Evolutionary conservation across 1,139 yeast genomes (phyloP).

Genomic region (Hemisphaericaspora xylofermentans): DNA sequence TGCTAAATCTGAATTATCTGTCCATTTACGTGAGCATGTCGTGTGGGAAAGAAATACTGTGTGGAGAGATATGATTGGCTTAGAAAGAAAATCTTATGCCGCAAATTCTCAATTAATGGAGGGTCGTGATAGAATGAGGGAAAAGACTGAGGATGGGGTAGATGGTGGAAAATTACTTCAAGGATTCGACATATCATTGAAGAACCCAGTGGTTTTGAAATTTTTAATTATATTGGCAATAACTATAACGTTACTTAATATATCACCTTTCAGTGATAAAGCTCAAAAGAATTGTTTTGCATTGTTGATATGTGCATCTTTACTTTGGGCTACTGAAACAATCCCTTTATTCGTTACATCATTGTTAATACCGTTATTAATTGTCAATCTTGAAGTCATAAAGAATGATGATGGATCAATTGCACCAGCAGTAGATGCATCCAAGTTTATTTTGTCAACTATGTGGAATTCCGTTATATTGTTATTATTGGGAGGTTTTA

Average conservation of each 20-base stretch:
- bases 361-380: constrained; percentile 59
- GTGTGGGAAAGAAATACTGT: constrained; percentile 76
- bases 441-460: constrained; percentile 52
- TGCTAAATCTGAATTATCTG: constrained; percentile 51
- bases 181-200: constrained; percentile 38
- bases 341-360: constrained; percentile 71
- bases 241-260: constrained; percentile 49
- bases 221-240: constrained; percentile 42
- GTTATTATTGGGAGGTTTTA: constrained; percentile 69
- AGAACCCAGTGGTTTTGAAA: constrained; percentile 47
- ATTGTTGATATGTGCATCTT: constrained; percentile 63
- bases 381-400: constrained; percentile 53
- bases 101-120: constrained; percentile 28
- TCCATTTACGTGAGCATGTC: constrained; percentile 67
- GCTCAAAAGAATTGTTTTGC: constrained; percentile 70
- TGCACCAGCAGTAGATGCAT: constrained; percentile 54
- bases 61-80: constrained; percentile 81
- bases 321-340: constrained; percentile 74
- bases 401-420: constrained; percentile 57
- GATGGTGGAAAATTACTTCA: constrained; percentile 14
- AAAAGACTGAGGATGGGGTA: constrained; percentile 14
- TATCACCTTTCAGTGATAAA: constrained; percentile 57
- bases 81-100: constrained; percentile 64
- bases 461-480: constrained; percentile 80
- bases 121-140: constrained; percentile 15